Evolutionary conservation across 164 flowering plant species (phyloP).

Genomic region (Annona squamosa): DNA sequence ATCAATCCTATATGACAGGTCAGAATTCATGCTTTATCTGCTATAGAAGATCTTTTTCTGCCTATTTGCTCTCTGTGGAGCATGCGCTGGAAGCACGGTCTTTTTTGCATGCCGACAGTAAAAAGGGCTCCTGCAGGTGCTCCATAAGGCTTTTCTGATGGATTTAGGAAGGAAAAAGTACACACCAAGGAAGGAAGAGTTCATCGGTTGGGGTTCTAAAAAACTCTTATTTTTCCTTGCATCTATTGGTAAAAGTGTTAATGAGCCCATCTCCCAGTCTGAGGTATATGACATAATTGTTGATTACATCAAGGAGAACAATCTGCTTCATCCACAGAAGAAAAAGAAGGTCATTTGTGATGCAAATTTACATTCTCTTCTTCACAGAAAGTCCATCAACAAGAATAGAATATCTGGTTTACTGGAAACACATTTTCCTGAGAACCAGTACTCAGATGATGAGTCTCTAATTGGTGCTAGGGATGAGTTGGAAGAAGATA

Average conservation of each 20-base stretch:
- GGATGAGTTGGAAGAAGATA: slow-evolving; percentile 23
- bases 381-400: slow-evolving; percentile 40
- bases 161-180: slow-evolving; percentile 12
- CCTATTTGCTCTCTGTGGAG: slow-evolving; percentile 46
- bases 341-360: slow-evolving; percentile 59
- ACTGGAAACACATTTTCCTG: slow-evolving; percentile 48
- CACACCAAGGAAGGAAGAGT: slow-evolving; percentile 36
- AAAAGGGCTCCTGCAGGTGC: slow-evolving; percentile 50
- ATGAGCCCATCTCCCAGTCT: slow-evolving; percentile 29
- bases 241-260: slow-evolving; percentile 47
- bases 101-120: slow-evolving; percentile 46
- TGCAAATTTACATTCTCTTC: slow-evolving; percentile 28
- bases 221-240: slow-evolving; percentile 47
- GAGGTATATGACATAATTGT: slow-evolving; percentile 44
- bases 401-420: slow-evolving; percentile 31
- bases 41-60: slow-evolving; percentile 43
- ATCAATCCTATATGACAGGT: slow-evolving; percentile 30
- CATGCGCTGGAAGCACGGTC: slow-evolving; percentile 30
- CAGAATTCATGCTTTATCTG: slow-evolving; percentile 67
- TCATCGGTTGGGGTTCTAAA: slow-evolving; percentile 75
- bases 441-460: slow-evolving; percentile 41
- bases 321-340: slow-evolving; percentile 37
- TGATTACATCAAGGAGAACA: slow-evolving; percentile 41
- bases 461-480: slow-evolving; percentile 10
- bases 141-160: slow-evolving; percentile 41